A percentile compares a stretch with the other conserved stretches of the same genome.
Conservation (phyloP, 2,329 filamentous ascomycete genomes). For the Aspergillus fischeri region DNA sequence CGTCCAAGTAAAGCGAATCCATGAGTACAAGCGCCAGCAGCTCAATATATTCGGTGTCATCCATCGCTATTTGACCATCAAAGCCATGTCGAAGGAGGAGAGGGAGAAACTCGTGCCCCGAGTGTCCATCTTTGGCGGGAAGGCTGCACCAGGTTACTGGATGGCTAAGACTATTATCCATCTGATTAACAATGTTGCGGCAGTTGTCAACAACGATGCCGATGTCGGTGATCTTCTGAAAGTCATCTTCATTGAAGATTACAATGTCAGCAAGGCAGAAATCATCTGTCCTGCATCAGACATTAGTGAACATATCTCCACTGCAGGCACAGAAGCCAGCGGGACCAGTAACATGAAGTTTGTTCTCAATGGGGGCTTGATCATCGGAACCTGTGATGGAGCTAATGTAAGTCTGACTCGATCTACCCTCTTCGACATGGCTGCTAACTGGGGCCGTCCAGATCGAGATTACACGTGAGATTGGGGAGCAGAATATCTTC, state of each 20-base stretch:
- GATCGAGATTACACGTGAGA: slow-evolving; percentile 97
- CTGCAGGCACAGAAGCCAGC: slow-evolving; percentile 82
- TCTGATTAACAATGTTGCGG: slow-evolving; percentile 85
- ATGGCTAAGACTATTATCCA: slow-evolving; percentile 99
- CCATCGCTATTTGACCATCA: slow-evolving; percentile 85
- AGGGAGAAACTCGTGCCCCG: slow-evolving; percentile 81
- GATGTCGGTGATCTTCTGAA: slow-evolving; percentile 93
- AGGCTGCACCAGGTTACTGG: slow-evolving; percentile 98
- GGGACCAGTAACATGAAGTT: slow-evolving; percentile 99
- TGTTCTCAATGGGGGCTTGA: slow-evolving; percentile 91
- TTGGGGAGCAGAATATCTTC: slow-evolving; percentile 97
- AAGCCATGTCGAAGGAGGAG: slow-evolving; percentile 76
- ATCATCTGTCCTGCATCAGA: slow-evolving; percentile 93
- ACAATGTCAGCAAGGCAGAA: slow-evolving; percentile 99
- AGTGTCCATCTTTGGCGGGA: slow-evolving; percentile 95
- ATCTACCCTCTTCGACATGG: background rate
- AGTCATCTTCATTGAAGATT: slow-evolving; percentile 95
- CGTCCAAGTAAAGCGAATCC: slow-evolving; percentile 97
- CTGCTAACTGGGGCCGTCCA: slow-evolving; percentile 26
- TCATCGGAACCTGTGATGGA: slow-evolving; percentile 96
- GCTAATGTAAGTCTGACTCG: slow-evolving; percentile 68
- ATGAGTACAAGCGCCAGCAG: slow-evolving; percentile 98
- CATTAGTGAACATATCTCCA: slow-evolving; percentile 97
- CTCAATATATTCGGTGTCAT: slow-evolving; percentile 99
- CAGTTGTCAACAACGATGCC: slow-evolving; percentile 84